phyloP scores from a whole-genome alignment of 1,139 yeast species.

The Protomyces gravidus region DNA sequence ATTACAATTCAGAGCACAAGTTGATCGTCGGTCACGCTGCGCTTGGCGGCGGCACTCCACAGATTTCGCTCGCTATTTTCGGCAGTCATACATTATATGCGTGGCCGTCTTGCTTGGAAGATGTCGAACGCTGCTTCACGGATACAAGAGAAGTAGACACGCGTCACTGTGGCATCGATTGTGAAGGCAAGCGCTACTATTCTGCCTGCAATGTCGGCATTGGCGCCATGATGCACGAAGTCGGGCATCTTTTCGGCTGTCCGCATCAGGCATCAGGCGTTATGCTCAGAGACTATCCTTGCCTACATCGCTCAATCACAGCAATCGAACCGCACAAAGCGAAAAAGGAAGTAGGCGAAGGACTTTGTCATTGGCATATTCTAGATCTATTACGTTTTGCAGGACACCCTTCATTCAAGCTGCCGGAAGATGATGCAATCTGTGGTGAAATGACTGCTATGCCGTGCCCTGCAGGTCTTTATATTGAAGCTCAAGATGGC shows the following conservation, averaged over 20 bases:
- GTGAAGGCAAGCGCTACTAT: constrained; percentile 73
- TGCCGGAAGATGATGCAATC: constrained; percentile 49
- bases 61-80: constrained; percentile 72
- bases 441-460: constrained; percentile 36
- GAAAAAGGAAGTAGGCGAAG: constrained; percentile 57
- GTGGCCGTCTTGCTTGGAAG: constrained; percentile 79
- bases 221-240: constrained; percentile 95
- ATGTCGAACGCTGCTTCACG: constrained; percentile 58
- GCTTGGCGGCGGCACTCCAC: constrained; percentile 76
- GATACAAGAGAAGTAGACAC: constrained; percentile 64
- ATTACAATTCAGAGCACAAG: constrained; percentile 61
- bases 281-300: constrained; percentile 80
- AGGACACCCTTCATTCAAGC: constrained; percentile 71
- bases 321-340: constrained; percentile 57
- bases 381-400: constrained; percentile 72
- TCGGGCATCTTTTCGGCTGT: constrained; percentile 84
- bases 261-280: constrained; percentile 90
- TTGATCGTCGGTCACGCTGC: constrained; percentile 88
- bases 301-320: constrained; percentile 75
- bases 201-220: constrained; percentile 84
- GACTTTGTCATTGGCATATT: constrained; percentile 83
- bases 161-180: constrained; percentile 79
- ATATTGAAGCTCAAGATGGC: constrained; percentile 58
- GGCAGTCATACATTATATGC: constrained; percentile 90
- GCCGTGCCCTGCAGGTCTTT: constrained; percentile 43